phyloP scores from a whole-genome alignment of 1,284 basidiomycete genomes.

The Cryptococcus jaspeensis region DNA sequence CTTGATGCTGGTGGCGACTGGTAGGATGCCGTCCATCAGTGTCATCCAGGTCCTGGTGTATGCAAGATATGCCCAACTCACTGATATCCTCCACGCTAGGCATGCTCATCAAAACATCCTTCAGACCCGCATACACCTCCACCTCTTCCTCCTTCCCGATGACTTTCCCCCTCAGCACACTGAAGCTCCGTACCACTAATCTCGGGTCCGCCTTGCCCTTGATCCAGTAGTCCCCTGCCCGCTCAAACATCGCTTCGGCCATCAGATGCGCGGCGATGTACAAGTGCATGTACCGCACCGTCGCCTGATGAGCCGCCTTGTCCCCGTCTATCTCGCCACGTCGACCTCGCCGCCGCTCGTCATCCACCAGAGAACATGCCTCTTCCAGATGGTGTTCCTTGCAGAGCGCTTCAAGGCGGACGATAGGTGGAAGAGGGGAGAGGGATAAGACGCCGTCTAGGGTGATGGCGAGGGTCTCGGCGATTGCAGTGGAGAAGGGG shows the following conservation, averaged over 20 bases:
- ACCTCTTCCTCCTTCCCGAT: slow-evolving; percentile 48
- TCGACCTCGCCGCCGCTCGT: slow-evolving; percentile 41
- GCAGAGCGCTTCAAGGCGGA: slow-evolving; percentile 47
- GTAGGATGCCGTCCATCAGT: background rate
- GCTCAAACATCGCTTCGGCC: slow-evolving; percentile 48
- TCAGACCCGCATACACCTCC: slow-evolving; percentile 47
- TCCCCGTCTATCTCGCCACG: slow-evolving; percentile 45
- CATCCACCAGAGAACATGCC: slow-evolving; percentile 47
- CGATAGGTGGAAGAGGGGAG: slow-evolving; percentile 44
- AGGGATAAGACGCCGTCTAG: slow-evolving; percentile 48
- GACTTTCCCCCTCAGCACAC: slow-evolving; percentile 42
- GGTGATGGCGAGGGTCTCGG: slow-evolving; percentile 49
- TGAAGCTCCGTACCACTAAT: slow-evolving; percentile 51
- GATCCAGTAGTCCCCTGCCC: slow-evolving; percentile 48
- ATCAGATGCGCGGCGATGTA: slow-evolving; percentile 50
- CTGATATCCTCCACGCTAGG: slow-evolving; percentile 49
- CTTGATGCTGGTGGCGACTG: slow-evolving; percentile 45
- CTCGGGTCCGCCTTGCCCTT: slow-evolving; percentile 49
- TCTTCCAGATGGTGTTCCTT: slow-evolving; percentile 46
- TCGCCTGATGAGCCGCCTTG: slow-evolving; percentile 43
- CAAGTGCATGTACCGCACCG: slow-evolving; percentile 41
- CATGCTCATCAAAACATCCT: slow-evolving; percentile 34
- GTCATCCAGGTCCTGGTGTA: background rate
- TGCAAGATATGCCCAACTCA: slow-evolving; percentile 25
- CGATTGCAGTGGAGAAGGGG: slow-evolving; percentile 40